These are phyloP conservation scores for Secale cereale DNA, from an alignment of 176 grass and related monocot genomes.

Conservation along the genomic window DNA sequence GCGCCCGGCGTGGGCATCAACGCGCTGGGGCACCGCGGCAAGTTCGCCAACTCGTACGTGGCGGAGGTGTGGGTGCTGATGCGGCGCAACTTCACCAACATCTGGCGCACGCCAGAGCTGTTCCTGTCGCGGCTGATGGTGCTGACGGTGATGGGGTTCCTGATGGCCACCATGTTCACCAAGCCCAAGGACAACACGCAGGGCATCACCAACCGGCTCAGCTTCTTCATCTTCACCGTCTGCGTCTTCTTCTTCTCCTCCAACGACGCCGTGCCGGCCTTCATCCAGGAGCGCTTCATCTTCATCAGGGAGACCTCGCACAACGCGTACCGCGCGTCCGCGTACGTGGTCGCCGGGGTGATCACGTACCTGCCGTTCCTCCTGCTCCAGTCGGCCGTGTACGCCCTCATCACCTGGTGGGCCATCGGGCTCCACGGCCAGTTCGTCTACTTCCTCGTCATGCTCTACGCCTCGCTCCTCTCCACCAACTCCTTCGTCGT, in stretches of 20 bases:
- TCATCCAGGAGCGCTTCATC: constrained; percentile 68
- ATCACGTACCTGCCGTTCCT: constrained; percentile 59
- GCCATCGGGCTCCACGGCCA: constrained; percentile 41
- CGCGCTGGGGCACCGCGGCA: constrained; percentile 43
- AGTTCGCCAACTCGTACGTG: constrained; percentile 54
- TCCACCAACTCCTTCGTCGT: constrained; percentile 73
- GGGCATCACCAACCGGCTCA: constrained; percentile 49
- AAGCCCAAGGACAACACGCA: constrained; percentile 55
- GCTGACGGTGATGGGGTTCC: constrained; percentile 47
- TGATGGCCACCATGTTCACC: constrained; percentile 72
- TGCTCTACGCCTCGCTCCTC: constrained; percentile 58
- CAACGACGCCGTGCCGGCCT: constrained; percentile 61
- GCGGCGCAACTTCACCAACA: constrained; percentile 71
- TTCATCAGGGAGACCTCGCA: constrained; percentile 70
- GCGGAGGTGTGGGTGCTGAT: constrained; percentile 63
- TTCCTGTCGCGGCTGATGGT: constrained; percentile 70
- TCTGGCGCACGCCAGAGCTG: constrained; percentile 63
- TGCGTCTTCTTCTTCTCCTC: constrained; percentile 73
- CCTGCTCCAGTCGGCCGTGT: constrained; percentile 47
- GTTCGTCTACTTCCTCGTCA: constrained; percentile 62
- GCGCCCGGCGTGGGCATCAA: constrained; percentile 24
- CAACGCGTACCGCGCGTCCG: constrained; percentile 53
- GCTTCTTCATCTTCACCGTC: constrained; percentile 74
- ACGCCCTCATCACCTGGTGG: constrained; percentile 56
- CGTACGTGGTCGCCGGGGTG: constrained; percentile 46